Evolutionary conservation across 768 basidiomycete species (phyloP), one percentile per base, ranked within the genome.

Genomic region (Xanthoconium stramineum): DNA sequence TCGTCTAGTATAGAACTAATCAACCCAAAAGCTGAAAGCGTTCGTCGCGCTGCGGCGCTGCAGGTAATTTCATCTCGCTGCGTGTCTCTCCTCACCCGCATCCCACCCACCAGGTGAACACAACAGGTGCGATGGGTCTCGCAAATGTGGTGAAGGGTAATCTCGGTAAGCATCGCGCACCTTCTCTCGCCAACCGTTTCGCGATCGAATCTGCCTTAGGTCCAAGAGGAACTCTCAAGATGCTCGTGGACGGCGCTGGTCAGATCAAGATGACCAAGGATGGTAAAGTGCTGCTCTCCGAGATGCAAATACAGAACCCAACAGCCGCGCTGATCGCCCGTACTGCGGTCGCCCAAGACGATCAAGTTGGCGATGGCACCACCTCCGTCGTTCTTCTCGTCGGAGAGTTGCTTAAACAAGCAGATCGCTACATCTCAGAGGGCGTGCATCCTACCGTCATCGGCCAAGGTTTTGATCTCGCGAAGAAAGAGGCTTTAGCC

Each of bases 211-310:
- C 48, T 62, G 42, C 38, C 50, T 49, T 60, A 96, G 95, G 96
- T 45, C 97, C 97, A 19, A 80, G 96, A 74, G 97, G 97, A 56
- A 98, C 97, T 0, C 82, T 98, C 63, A 99, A 99, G 80, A 98
- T 99, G 96, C 86, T 99, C 50, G 97, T 99, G 42, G 97, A 98
- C 74, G 97, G 97, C 54, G 81, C 95, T 14, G 97, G 97, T 11
- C 91, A 94, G 76, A 95, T 99, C 74, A 99, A 98, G 82, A 95
- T 99, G 91, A 98, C 97, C 61, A 99, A 98, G 80, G 97, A 98
- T 68, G 97, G 97, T 60, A 99, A 99, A 77, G 96, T 98, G 40
- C 76, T 99, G 53, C 80, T 99, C 56, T 96, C 94, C 40, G 97
- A 99, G 77, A 99, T 99, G 97, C 97, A 98, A 77, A 99, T 99